phyloP scores from a whole-genome alignment of 1,284 basidiomycete species.

The Fomitiporia mediterranea region DNA sequence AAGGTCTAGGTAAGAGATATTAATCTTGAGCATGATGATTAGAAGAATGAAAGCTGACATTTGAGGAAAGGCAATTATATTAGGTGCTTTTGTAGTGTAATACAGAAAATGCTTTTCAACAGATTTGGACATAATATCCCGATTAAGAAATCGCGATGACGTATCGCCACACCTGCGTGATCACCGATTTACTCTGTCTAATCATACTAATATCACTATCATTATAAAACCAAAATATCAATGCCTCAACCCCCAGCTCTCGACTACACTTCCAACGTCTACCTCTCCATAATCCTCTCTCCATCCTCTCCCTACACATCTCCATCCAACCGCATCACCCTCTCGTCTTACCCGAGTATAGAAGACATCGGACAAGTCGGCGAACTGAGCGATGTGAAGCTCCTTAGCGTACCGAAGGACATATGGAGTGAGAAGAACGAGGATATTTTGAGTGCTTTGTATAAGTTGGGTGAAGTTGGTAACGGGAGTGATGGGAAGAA shows the following conservation, averaged over 20 bases:
- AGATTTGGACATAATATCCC: too few relatives aligned
- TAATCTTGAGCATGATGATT: too few relatives aligned
- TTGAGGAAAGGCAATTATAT: too few relatives aligned
- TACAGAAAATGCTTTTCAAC: too few relatives aligned
- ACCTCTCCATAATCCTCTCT: conserved; percentile 28
- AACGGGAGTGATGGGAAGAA: too few relatives aligned
- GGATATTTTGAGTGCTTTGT: conserved; percentile 25
- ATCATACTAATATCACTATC: too few relatives aligned
- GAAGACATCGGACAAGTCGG: conserved; percentile 29
- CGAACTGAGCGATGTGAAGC: conserved; percentile 28
- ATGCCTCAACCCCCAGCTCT: conserved; percentile 14
- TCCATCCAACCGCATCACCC: conserved; percentile 23
- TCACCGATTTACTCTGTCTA: too few relatives aligned
- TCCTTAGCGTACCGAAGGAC: conserved; percentile 29
- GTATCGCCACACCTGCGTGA: too few relatives aligned
- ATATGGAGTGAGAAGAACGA: conserved; percentile 25
- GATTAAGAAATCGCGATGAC: too few relatives aligned
- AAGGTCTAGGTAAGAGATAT: too few relatives aligned
- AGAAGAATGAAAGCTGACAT: too few relatives aligned
- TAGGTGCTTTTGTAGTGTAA: too few relatives aligned
- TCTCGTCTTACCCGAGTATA: conserved; percentile 26
- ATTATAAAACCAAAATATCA: neutral
- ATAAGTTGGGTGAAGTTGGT: conserved; percentile 16
- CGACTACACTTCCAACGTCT: conserved; percentile 26
- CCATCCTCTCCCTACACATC: conserved; percentile 26